These are phyloP conservation scores for Thelephora aurantiotincta DNA, from an alignment of 768 basidiomycete species.

Conservation along the genomic window DNA sequence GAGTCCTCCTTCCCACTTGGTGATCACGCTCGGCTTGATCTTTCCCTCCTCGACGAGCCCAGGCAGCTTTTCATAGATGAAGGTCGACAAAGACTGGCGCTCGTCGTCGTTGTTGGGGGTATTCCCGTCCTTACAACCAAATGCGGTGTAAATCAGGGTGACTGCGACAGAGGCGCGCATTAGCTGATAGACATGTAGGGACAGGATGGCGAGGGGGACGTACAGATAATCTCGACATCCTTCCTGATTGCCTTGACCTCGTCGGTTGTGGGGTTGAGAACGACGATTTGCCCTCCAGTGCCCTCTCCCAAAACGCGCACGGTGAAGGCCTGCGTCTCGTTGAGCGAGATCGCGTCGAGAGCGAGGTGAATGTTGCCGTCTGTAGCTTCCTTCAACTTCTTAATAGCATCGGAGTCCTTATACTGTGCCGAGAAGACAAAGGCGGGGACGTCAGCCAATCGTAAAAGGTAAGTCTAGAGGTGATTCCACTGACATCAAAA, in stretches of 20 bases:
- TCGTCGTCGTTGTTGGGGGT: slow-evolving; percentile 3
- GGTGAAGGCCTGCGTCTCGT: slow-evolving; percentile 3
- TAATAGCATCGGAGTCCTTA: slow-evolving; percentile 7
- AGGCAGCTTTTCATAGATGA: slow-evolving; percentile 5
- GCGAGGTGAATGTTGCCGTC: slow-evolving; percentile 5
- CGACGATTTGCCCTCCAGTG: slow-evolving; percentile 1
- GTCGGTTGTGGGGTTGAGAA: background rate
- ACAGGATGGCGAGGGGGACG: background rate
- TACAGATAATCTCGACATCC: slow-evolving; percentile 6
- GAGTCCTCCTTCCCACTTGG: slow-evolving; percentile 9
- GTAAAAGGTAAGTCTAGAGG: background rate
- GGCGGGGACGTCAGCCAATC: background rate
- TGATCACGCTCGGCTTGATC: slow-evolving; percentile 10
- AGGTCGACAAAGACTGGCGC: slow-evolving; percentile 6
- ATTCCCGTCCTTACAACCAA: slow-evolving; percentile 6
- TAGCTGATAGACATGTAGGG: background rate
- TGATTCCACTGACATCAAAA: slow-evolving; percentile 11
- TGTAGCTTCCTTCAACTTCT: slow-evolving; percentile 9
- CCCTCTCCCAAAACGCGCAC: slow-evolving; percentile 1
- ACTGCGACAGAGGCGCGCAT: background rate
- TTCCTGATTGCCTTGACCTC: background rate
- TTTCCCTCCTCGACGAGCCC: slow-evolving; percentile 7
- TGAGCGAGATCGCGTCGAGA: slow-evolving; percentile 8
- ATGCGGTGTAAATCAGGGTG: slow-evolving; percentile 7
- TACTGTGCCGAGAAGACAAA: background rate